Base-by-base conservation (phyloP, 2,329 filamentous ascomycete genomes). In the Bertia moriformis region DNA sequence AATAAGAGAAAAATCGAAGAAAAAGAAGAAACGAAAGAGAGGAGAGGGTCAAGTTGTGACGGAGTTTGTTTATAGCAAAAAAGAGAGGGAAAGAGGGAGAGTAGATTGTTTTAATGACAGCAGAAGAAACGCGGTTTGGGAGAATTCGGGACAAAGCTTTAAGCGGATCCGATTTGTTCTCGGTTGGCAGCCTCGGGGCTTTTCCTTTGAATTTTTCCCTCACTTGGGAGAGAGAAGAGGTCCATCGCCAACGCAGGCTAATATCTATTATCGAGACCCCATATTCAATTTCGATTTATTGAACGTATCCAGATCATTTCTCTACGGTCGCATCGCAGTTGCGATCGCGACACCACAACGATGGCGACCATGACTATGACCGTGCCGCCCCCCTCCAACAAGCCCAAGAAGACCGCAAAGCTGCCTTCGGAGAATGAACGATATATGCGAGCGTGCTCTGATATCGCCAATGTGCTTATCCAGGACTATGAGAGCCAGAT, bases 391-490 rank as follows among this genome's bases (percentile, higher is more conserved):
- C 52, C 61, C 13, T 64, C 66, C 48, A 65, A 67, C 48, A 54
- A 55, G 46, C 55, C 71, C 19, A 69, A 77, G 49, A 91, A 85
- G 59, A 81, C 70, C 52, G 64, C 72, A 48, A 85, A 88, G 49
- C 70, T 94, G 12, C 73, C 86, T 2, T 85, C 91, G 18, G 91
- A 98, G 61, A 94, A 88, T 60, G 91, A 98, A 63, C 79, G 91
- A 39, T 95, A 84, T 58, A 74, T 96, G 59, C 77, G 87, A 57
- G 91, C 87, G 50, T 98, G 93, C 60, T 88, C 89, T 45, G 93
- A 98, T 51, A 88, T 98, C 52, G 89, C 88, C 39, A 93, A 85
- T 54, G 83, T 81, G 40, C 72, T 98, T 37, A 94, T 98, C 50
- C 86, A 95, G 54, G 89, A 96, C 53, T 86, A 93, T 55, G 88